Percentiles rank a stretch among this genome's conserved stretches.
Conservation (phyloP, 2,329 filamentous ascomycete species). For the Aspergillus brunneoviolaceus region DNA sequence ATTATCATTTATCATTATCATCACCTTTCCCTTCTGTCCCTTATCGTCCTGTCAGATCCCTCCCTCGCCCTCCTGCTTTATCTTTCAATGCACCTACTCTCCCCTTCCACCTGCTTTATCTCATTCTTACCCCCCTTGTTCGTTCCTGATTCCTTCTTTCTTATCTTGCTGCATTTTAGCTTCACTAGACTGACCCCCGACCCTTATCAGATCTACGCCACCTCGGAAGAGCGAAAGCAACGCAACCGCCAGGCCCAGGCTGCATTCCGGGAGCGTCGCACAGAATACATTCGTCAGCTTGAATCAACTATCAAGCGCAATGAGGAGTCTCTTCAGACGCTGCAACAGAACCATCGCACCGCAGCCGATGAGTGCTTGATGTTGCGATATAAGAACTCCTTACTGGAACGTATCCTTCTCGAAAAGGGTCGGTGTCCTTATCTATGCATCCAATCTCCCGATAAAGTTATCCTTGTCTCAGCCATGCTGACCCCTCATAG, state of each 20-base stretch:
- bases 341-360: conserved; percentile 90
- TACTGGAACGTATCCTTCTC: conserved; percentile 89
- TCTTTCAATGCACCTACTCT: neutral
- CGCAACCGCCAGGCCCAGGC: conserved; percentile 96
- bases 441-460: neutral
- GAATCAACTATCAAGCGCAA: conserved; percentile 97
- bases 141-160: conserved; percentile 11
- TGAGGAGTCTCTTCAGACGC: conserved; percentile 86
- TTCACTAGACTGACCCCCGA: conserved; percentile 16
- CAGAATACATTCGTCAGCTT: conserved; percentile 98
- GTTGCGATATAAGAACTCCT: conserved; percentile 97
- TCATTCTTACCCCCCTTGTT: neutral
- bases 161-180: neutral
- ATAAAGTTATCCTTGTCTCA: conserved; percentile 6
- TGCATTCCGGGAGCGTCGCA: conserved; percentile 92
- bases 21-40: conserved; percentile 9
- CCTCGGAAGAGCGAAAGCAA: conserved; percentile 97
- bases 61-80: conserved; percentile 8
- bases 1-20: conserved; percentile 10
- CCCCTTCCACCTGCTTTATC: conserved; percentile 1
- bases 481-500: conserved; percentile 45
- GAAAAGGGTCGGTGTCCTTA: conserved; percentile 72
- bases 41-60: conserved; percentile 17
- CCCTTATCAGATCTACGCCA: conserved; percentile 81
- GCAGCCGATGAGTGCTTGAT: conserved; percentile 97